phyloP scores from a whole-genome alignment of 495 filamentous ascomycete genomes.

The Annulohypoxylon maeteangense region DNA sequence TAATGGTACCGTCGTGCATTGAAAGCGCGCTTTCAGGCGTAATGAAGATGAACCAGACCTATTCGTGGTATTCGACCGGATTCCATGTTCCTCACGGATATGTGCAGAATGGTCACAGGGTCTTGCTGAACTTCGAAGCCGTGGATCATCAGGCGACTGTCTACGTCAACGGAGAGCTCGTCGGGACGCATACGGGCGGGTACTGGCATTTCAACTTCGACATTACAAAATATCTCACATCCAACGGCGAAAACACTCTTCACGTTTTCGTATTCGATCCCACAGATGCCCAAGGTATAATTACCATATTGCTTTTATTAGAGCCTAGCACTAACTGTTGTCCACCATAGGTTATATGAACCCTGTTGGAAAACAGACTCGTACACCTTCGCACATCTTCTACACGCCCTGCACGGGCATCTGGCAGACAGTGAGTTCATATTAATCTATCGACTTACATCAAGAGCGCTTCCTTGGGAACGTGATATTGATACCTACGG shows the following conservation, averaged over 20 bases:
- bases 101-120: slow-evolving; percentile 43
- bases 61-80: slow-evolving; percentile 70
- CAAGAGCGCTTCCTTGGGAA: not conserved
- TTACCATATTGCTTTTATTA: not conserved
- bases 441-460: not conserved
- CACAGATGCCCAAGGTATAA: slow-evolving; percentile 61
- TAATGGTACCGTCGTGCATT: slow-evolving; percentile 72
- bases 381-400: slow-evolving; percentile 70
- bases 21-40: slow-evolving; percentile 66
- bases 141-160: slow-evolving; percentile 75
- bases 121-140: slow-evolving; percentile 74
- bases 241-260: slow-evolving; percentile 62
- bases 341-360: slow-evolving; percentile 55
- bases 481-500: not conserved
- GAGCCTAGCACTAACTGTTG: not conserved
- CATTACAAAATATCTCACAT: slow-evolving; percentile 60
- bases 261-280: slow-evolving; percentile 73
- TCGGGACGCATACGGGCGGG: slow-evolving; percentile 67
- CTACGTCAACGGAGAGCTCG: slow-evolving; percentile 67
- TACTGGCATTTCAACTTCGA: slow-evolving; percentile 72
- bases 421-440: slow-evolving; percentile 65
- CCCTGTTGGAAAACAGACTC: slow-evolving; percentile 72
- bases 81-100: slow-evolving; percentile 65
- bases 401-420: slow-evolving; percentile 76
- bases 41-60: slow-evolving; percentile 57